Percentiles rank a stretch among this genome's conserved stretches.
These are phyloP conservation scores for Galerina marginata DNA, from an alignment of 768 basidiomycete genomes.

Conservation along the genomic window DNA sequence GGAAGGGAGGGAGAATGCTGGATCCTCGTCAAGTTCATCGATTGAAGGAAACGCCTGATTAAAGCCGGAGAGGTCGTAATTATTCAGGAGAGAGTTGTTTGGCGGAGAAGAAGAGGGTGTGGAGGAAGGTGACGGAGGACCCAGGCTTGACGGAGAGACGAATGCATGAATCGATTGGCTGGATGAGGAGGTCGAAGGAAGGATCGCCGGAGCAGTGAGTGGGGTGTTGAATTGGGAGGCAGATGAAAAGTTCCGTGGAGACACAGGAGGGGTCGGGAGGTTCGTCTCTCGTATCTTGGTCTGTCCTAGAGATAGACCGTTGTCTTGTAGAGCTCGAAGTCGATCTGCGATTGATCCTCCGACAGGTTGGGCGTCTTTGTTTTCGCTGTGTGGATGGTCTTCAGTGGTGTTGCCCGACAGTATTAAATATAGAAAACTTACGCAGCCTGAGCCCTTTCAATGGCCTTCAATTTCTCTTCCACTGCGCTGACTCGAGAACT, in stretches of 20 bases:
- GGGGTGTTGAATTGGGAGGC: slow-evolving; percentile 35
- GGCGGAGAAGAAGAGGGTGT: slow-evolving; percentile 70
- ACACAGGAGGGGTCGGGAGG: slow-evolving; percentile 47
- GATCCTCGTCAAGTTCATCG: slow-evolving; percentile 71
- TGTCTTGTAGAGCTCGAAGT: slow-evolving; percentile 73
- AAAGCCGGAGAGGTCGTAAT: slow-evolving; percentile 58
- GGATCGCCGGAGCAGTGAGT: slow-evolving; percentile 28
- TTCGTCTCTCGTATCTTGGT: slow-evolving; percentile 61
- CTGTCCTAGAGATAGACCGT: slow-evolving; percentile 66
- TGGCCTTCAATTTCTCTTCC: slow-evolving; percentile 51
- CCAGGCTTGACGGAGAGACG: slow-evolving; percentile 72
- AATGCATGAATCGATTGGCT: slow-evolving; percentile 64
- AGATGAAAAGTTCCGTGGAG: slow-evolving; percentile 35
- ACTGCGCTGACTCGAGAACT: slow-evolving; percentile 40
- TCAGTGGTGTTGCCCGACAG: slow-evolving; percentile 10
- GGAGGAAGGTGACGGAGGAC: slow-evolving; percentile 77
- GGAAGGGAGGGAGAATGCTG: slow-evolving; percentile 52
- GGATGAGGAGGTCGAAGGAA: slow-evolving; percentile 39
- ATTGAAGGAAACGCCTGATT: slow-evolving; percentile 76
- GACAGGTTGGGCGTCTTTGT: slow-evolving; percentile 41
- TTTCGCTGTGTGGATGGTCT: slow-evolving; percentile 20
- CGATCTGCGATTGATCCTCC: slow-evolving; percentile 85
- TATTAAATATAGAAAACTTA: slow-evolving; percentile 28
- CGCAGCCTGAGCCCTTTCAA: slow-evolving; percentile 43
- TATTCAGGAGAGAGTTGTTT: slow-evolving; percentile 32